Conservation (phyloP, 2,329 filamentous ascomycete species). For the Neopestalotiopsis clavispora region DNA sequence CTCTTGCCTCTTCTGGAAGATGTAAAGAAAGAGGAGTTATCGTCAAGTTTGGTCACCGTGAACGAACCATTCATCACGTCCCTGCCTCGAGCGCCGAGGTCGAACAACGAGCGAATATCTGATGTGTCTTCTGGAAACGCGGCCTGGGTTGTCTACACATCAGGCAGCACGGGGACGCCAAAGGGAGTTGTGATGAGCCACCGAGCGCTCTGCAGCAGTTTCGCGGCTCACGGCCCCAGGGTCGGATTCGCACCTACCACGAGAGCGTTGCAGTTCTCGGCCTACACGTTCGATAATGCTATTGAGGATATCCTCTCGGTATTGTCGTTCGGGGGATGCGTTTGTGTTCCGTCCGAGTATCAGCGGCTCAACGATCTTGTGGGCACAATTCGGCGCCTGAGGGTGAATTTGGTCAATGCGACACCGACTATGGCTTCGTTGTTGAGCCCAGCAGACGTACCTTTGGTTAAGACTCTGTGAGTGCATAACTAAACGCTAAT, state of each 20-base stretch:
- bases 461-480: constrained; percentile 14
- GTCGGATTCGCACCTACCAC: not conserved
- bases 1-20: not conserved
- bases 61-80: not conserved
- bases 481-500: not conserved
- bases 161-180: constrained; percentile 15
- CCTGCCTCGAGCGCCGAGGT: not conserved
- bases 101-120: not conserved
- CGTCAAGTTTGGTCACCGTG: not conserved
- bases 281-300: constrained; percentile 8
- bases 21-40: not conserved
- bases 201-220: not conserved
- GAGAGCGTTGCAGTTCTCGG: constrained; percentile 6
- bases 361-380: not conserved
- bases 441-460: constrained; percentile 1
- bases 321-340: constrained; percentile 3
- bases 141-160: constrained; percentile 15
- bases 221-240: not conserved
- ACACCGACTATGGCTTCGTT: constrained; percentile 12
- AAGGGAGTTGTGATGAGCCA: constrained; percentile 16
- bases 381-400: not conserved
- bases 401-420: not conserved
- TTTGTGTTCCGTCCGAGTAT: constrained; percentile 13
- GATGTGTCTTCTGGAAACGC: not conserved
- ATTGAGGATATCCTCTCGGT: constrained; percentile 14